Evolutionary conservation across 805 yeast genomes (phyloP), one percentile per base, ranked within the genome.

Genomic region (Hanseniaspora vineae): DNA sequence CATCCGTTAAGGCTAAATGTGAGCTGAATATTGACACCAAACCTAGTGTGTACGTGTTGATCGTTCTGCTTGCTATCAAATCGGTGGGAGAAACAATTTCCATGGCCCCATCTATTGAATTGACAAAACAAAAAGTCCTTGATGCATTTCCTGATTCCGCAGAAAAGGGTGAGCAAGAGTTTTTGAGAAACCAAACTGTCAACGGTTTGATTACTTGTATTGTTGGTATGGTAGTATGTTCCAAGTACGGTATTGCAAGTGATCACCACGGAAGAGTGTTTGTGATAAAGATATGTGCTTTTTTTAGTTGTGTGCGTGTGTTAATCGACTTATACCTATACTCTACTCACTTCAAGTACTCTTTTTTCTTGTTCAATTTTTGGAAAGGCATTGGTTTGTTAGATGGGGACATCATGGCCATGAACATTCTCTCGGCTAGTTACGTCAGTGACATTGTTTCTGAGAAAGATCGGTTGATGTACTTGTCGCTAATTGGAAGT

Each of bases 281-380:
- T 33, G 59, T 54, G 8, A 52, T 56, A 35, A 55, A 52, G 40
- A 17, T 52, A 1, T 48, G 45, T 23, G 69, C 2, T 58, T 64
- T 43, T 58, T 64, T 51, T 64, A 61, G 12, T 2, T 52, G 2
- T 46, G 62, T 12, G 45, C 55, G 35, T 31, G 60, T 10, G 11
- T 63, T 5, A 50, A 61, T 14, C 58, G 55, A 32, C 50, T 51
- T 44, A 42, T 54, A 35, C 3, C 45, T 20, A 31, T 44, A 12
- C 47, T 33, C 37, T 13, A 32, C 40, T 6, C 47, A 9, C 12
- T 35, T 33, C 1, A 32, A 40, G 0, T 56, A 50, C 23, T 49
- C 47, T 31, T 35, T 44, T 20, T 17, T 42, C 18, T n/a, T 49
- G 14, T 47, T 54, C 49, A 45, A 56, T 1, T 1, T 51, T 0